Percentiles rank a stretch among this genome's conserved stretches.
phyloP scores from a whole-genome alignment of 345 rosid species.

The Carallia pectinifolia region DNA sequence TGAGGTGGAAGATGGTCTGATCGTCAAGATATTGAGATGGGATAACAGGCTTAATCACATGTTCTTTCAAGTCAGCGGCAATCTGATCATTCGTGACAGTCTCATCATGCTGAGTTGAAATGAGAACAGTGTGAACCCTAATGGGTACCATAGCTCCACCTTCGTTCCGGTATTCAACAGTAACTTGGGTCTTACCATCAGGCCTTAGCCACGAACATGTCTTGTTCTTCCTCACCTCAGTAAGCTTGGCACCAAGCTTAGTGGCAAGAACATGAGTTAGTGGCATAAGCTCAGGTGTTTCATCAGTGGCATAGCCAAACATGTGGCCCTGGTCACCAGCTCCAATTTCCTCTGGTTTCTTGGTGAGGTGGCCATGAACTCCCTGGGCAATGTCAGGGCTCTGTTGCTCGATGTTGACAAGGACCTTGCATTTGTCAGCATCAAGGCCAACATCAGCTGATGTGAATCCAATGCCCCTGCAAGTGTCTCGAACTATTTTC shows the following conservation, averaged over 20 bases:
- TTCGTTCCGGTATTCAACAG: slow-evolving; percentile 65
- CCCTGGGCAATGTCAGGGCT: slow-evolving; percentile 86
- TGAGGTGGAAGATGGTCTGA: slow-evolving; percentile 73
- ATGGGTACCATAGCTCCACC: slow-evolving; percentile 70
- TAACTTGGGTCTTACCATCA: slow-evolving; percentile 82
- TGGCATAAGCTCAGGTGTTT: slow-evolving; percentile 75
- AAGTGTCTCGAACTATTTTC: slow-evolving; percentile 72
- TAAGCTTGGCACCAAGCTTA: slow-evolving; percentile 78
- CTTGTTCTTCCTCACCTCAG: slow-evolving; percentile 80
- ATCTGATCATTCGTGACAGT: slow-evolving; percentile 70
- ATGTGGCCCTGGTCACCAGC: slow-evolving; percentile 88
- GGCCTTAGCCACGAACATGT: slow-evolving; percentile 80
- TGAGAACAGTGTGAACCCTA: slow-evolving; percentile 73
- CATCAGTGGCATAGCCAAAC: slow-evolving; percentile 83
- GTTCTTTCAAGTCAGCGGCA: slow-evolving; percentile 63
- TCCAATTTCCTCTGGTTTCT: slow-evolving; percentile 82
- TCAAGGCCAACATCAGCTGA: slow-evolving; percentile 78
- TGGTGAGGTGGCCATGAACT: slow-evolving; percentile 74
- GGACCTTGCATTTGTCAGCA: slow-evolving; percentile 69
- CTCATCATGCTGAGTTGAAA: slow-evolving; percentile 85
- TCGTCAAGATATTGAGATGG: slow-evolving; percentile 69
- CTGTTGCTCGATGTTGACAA: slow-evolving; percentile 76
- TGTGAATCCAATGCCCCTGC: slow-evolving; percentile 68
- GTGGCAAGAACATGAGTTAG: slow-evolving; percentile 78
- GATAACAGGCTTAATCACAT: slow-evolving; percentile 72